Evolutionary conservation across 306 rosid species (phyloP).

Genomic region (Datisca glomerata): DNA sequence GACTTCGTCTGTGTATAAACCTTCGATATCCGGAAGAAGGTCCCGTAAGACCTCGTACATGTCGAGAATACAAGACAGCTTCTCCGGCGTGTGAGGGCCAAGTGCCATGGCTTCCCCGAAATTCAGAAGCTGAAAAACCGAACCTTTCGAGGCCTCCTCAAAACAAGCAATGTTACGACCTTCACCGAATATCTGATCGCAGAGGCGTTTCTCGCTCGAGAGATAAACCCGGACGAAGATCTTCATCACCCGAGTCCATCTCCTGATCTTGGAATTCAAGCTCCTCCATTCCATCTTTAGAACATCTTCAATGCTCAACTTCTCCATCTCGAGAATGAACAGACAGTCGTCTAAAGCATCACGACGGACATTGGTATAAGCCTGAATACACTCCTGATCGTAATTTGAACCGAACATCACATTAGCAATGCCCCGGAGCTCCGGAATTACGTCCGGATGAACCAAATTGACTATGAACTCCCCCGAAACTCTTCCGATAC

Average conservation of each 20-base stretch:
- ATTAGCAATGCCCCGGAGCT: conserved; percentile 53
- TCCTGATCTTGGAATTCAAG: conserved; percentile 65
- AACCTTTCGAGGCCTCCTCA: conserved; percentile 72
- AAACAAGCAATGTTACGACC: conserved; percentile 49
- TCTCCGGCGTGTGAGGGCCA: conserved; percentile 87
- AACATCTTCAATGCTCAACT: conserved; percentile 75
- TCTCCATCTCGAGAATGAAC: conserved; percentile 68
- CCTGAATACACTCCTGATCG: conserved; percentile 61
- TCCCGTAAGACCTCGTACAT: conserved; percentile 82
- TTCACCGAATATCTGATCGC: conserved; percentile 68
- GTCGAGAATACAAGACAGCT: conserved; percentile 65
- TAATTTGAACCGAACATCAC: conserved; percentile 59
- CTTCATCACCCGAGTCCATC: conserved; percentile 81
- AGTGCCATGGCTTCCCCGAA: conserved; percentile 87
- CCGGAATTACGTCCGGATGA: conserved; percentile 46
- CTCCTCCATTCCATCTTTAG: conserved; percentile 58
- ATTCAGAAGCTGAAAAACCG: conserved; percentile 77
- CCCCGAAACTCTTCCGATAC: conserved; percentile 45
- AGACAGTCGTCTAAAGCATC: conserved; percentile 85
- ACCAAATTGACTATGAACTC: conserved; percentile 58
- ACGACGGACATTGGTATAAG: conserved; percentile 48
- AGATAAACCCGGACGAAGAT: conserved; percentile 77
- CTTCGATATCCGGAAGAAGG: conserved; percentile 55
- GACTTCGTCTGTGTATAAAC: conserved; percentile 46
- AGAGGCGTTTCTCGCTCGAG: conserved; percentile 68